Evolutionary conservation across 1,284 basidiomycete species (phyloP), one percentile per base, ranked within the genome.

Genomic region (Lentinus polychrous): DNA sequence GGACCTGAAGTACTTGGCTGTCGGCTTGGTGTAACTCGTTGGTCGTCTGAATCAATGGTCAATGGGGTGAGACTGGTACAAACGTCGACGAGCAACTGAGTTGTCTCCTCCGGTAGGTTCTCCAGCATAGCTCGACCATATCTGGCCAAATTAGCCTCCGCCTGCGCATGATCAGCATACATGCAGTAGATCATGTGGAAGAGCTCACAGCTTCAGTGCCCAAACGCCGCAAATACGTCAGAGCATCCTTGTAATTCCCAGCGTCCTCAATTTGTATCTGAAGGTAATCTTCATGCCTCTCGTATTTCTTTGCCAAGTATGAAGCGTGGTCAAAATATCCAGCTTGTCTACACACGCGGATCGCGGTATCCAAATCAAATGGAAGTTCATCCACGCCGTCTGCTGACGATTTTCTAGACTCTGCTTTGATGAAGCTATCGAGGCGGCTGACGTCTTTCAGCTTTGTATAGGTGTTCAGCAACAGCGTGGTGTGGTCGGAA

Each of bases 401-500:
- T 43, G 56, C 60, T 27, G 53, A 60, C 34, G 54, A 64, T 52
- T 60, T 68, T 22, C 69, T 61, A 2, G 86, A 81, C 61, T 92
- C 89, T 1, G 89, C 84, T 65, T 90, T 91, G 71, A 98, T 91
- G 66, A 99, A 99, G 48, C 76, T 81, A 60, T 98, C 93, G 1
- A 98, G 79, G 8, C 92, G 82, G 0, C 81, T 70, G 12, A 93
- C 84, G 58, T 99, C 94, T 52, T 93, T 93, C 14, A 96, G 83
- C 65, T 99, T 99, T 40, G 95, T 96, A 66, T 97, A 99, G 32
- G 94, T 95, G 63, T 96, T 96, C 18, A 96, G 78, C 2, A 96
- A 76, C 2, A 99, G 81, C 0, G 96, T 99, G 0, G 94, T 99
- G 63, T 98, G 95, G 58, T 99, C 95, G 0, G 94, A 84, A 59